Conservation (phyloP, 352 stramenopile genomes). For the Chrysophaeum taylorii region DNA sequence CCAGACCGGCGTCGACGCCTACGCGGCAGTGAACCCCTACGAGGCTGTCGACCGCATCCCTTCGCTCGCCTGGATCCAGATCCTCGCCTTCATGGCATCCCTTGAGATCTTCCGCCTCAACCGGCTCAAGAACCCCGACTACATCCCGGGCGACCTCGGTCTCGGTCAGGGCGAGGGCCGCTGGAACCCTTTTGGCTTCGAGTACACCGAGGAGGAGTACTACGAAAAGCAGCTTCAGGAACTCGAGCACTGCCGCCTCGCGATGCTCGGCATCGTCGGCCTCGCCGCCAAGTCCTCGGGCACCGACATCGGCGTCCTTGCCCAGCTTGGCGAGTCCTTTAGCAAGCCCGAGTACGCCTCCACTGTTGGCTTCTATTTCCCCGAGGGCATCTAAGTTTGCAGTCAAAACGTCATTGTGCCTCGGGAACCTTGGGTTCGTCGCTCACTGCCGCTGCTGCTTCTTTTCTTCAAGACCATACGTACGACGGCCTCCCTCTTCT, state of each 20-base stretch:
- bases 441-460: too few species aligned
- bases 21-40: constrained; percentile 62
- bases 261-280: constrained; percentile 65
- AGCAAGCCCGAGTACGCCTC: constrained; percentile 46
- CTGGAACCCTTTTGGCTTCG: constrained; percentile 64
- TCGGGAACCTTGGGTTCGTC: too few species aligned
- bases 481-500: too few species aligned
- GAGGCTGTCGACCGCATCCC: constrained; percentile 53
- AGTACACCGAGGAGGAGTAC: constrained; percentile 69
- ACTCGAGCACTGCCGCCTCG: constrained; percentile 70
- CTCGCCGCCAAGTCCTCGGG: constrained; percentile 53
- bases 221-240: constrained; percentile 63
- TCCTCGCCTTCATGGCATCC: constrained; percentile 52
- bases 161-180: constrained; percentile 55
- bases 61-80: constrained; percentile 53
- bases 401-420: constrained; percentile 10
- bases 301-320: constrained; percentile 49
- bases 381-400: constrained; percentile 56
- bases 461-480: too few species aligned
- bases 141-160: constrained; percentile 47
- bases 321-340: constrained; percentile 55
- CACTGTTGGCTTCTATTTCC: constrained; percentile 71
- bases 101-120: constrained; percentile 53
- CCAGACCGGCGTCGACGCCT: constrained; percentile 58
- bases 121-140: constrained; percentile 43